phyloP scores from a whole-genome alignment of 2,329 filamentous ascomycete species.

The Alternaria postmessia region DNA sequence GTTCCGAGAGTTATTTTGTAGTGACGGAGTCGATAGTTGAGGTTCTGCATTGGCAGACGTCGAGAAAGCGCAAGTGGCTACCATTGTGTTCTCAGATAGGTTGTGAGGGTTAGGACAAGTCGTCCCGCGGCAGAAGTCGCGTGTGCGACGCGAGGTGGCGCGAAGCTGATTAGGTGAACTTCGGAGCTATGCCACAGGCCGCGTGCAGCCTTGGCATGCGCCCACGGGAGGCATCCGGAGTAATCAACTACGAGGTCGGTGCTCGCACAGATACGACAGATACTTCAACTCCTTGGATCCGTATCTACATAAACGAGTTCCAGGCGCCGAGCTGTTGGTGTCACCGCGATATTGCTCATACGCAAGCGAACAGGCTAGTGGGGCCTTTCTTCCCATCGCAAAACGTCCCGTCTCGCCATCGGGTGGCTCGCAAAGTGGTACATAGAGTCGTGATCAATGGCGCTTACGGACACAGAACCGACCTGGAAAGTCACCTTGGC shows the following conservation, averaged over 20 bases:
- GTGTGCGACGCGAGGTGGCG: neutral
- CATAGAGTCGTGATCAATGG: neutral
- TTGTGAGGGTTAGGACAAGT: neutral
- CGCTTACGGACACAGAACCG: neutral
- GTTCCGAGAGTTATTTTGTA: neutral
- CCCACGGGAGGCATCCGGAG: neutral
- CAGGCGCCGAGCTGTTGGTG: slow-evolving; percentile 4
- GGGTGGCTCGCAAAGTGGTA: neutral
- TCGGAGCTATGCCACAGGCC: neutral
- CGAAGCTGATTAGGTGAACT: neutral
- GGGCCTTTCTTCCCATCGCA: neutral
- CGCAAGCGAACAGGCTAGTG: slow-evolving; percentile 1
- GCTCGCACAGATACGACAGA: neutral
- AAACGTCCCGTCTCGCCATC: neutral
- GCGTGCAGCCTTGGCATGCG: slow-evolving; percentile 1
- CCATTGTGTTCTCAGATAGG: neutral
- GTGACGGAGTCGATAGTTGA: neutral
- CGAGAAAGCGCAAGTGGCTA: neutral
- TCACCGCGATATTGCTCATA: neutral
- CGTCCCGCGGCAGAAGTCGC: neutral
- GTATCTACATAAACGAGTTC: neutral
- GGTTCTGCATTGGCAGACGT: neutral
- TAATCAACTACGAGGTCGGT: neutral
- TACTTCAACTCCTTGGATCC: neutral
- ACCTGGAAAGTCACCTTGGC: neutral